phyloP scores from a whole-genome alignment of 2,329 filamentous ascomycete species.

The Aspergillus felis region DNA sequence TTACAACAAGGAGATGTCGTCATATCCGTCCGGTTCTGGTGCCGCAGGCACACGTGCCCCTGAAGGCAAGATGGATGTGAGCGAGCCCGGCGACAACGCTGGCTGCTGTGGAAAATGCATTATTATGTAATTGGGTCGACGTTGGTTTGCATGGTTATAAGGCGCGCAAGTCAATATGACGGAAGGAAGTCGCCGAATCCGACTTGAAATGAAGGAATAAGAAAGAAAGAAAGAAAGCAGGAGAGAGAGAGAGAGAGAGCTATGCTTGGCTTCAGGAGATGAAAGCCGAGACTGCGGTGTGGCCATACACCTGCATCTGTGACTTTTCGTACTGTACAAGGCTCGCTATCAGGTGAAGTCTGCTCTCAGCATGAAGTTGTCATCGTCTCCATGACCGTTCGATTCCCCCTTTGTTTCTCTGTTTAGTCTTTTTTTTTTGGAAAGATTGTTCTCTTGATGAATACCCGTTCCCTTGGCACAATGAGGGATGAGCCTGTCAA shows the following conservation, averaged over 20 bases:
- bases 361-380: slow-evolving; percentile 30
- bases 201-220: slow-evolving; percentile 9
- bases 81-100: slow-evolving; percentile 46
- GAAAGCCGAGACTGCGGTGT: slow-evolving; percentile 18
- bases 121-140: slow-evolving; percentile 59
- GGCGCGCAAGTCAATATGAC: slow-evolving; percentile 18
- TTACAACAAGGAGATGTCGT: slow-evolving; percentile 98
- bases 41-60: slow-evolving; percentile 60
- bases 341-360: slow-evolving; percentile 27
- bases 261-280: slow-evolving; percentile 13
- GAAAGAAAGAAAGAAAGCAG: slow-evolving; percentile 8
- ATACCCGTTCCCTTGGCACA: slow-evolving; percentile 19
- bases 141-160: slow-evolving; percentile 13
- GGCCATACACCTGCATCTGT: slow-evolving; percentile 19
- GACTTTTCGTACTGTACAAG: slow-evolving; percentile 22
- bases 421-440: slow-evolving; percentile 21
- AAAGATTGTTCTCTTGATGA: slow-evolving; percentile 26
- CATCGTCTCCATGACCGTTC: slow-evolving; percentile 39
- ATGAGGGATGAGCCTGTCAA: slow-evolving; percentile 29
- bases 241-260: slow-evolving; percentile 11
- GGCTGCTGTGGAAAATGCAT: slow-evolving; percentile 85
- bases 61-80: slow-evolving; percentile 71
- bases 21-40: slow-evolving; percentile 67
- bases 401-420: slow-evolving; percentile 38
- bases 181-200: slow-evolving; percentile 8